Conservation (phyloP, 768 basidiomycete species). For the Termitomyces heimii region DNA sequence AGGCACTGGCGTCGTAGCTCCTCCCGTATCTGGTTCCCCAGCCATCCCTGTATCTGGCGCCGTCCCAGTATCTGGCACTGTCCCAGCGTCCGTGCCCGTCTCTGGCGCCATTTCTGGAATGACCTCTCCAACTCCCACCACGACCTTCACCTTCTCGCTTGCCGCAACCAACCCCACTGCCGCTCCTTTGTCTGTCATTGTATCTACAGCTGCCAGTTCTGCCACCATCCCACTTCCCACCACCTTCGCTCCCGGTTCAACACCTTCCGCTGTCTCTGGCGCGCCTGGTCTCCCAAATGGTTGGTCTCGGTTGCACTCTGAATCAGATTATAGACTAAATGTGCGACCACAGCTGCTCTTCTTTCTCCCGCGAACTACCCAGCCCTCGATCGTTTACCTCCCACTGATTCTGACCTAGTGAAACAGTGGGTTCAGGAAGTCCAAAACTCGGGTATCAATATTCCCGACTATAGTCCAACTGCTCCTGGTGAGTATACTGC, state of each 20-base stretch:
- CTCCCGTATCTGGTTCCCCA: conserved; percentile 6
- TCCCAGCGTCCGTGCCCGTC: no score
- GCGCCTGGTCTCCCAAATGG: conserved; percentile 60
- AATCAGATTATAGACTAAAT: not conserved
- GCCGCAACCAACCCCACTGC: conserved; percentile 55
- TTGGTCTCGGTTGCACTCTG: conserved; percentile 18
- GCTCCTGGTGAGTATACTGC: conserved; percentile 26
- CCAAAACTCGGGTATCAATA: conserved; percentile 42
- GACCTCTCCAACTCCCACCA: conserved; percentile 15
- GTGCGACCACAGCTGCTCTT: conserved; percentile 26
- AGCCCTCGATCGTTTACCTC: conserved; percentile 53
- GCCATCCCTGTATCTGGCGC: not conserved
- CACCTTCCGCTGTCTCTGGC: conserved; percentile 42
- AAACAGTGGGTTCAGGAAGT: conserved; percentile 69
- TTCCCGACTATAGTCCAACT: conserved; percentile 49
- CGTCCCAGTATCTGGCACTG: no score
- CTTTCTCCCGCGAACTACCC: conserved; percentile 58
- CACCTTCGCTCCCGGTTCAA: conserved; percentile 43
- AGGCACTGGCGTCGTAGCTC: not conserved
- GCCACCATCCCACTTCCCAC: conserved; percentile 39
- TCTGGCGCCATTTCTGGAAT: not conserved
- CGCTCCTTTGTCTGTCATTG: conserved; percentile 46
- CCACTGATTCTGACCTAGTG: conserved; percentile 56
- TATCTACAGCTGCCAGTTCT: conserved; percentile 33
- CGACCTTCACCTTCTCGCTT: conserved; percentile 38